These are phyloP conservation scores for Boletus reticuloceps DNA, from an alignment of 768 basidiomycete species.

Conservation along the genomic window DNA sequence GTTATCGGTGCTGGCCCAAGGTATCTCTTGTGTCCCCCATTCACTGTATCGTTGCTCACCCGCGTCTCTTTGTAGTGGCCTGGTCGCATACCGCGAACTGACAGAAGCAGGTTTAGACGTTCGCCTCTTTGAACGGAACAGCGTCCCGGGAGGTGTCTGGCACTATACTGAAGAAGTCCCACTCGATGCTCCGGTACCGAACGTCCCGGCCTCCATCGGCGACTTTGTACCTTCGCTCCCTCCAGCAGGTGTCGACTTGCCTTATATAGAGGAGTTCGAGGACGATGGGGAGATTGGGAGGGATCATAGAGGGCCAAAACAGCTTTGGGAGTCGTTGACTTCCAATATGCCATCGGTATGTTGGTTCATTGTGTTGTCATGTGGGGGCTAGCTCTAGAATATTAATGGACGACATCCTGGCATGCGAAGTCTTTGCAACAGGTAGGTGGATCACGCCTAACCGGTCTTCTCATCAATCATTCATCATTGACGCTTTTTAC, in stretches of 20 bases:
- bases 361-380: neutral
- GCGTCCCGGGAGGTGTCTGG: slow-evolving; percentile 11
- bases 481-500: neutral
- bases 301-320: slow-evolving; percentile 11
- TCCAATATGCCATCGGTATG: slow-evolving; percentile 12
- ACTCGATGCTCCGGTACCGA: slow-evolving; percentile 10
- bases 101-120: slow-evolving; percentile 15
- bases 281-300: slow-evolving; percentile 3
- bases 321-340: slow-evolving; percentile 15
- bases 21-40: neutral
- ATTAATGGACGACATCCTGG: neutral
- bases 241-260: slow-evolving; percentile 1
- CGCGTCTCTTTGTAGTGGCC: slow-evolving; percentile 1
- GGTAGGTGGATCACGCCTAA: neutral
- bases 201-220: neutral
- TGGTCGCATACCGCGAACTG: slow-evolving; percentile 13
- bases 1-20: slow-evolving; percentile 17
- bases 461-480: no score
- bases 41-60: neutral
- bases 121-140: slow-evolving; percentile 16
- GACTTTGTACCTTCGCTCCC: slow-evolving; percentile 15
- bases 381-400: neutral
- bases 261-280: slow-evolving; percentile 9
- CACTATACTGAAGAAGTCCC: slow-evolving; percentile 17
- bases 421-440: neutral